phyloP scores from a whole-genome alignment of 2,329 filamentous ascomycete species.

The Phaeophleospora eucalypticola region DNA sequence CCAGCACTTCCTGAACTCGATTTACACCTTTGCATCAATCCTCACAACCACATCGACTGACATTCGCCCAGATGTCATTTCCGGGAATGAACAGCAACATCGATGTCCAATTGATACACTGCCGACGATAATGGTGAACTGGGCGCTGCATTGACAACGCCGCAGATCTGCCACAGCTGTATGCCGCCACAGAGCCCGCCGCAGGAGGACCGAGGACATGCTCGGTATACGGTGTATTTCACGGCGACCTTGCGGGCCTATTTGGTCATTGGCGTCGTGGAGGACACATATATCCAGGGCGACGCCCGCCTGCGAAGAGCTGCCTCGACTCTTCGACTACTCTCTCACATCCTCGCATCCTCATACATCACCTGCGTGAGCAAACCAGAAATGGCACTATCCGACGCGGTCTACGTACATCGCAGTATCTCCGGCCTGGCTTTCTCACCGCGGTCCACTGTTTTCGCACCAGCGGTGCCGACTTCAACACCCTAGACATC shows the following conservation, averaged over 20 bases:
- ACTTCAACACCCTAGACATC: background rate
- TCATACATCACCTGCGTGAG: too few species aligned
- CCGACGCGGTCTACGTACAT: background rate
- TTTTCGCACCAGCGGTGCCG: slow-evolving; percentile 3
- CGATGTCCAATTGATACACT: too few species aligned
- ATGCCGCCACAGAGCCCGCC: background rate
- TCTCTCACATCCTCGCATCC: too few species aligned
- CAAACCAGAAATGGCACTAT: too few species aligned
- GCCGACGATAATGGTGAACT: too few species aligned
- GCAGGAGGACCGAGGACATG: background rate
- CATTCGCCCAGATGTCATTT: too few species aligned
- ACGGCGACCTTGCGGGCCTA: background rate
- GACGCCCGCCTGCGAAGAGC: background rate
- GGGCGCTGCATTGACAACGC: background rate
- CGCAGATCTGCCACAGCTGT: background rate
- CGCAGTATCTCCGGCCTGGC: slow-evolving; percentile 9
- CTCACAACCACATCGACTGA: too few species aligned
- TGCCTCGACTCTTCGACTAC: too few species aligned
- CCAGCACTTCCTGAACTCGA: too few species aligned
- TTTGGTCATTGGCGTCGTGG: background rate
- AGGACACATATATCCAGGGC: background rate
- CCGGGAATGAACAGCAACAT: too few species aligned
- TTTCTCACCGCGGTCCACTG: slow-evolving; percentile 11
- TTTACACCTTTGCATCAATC: too few species aligned
- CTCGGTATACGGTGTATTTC: background rate